Evolutionary conservation across 2,329 filamentous ascomycete species (phyloP), one percentile per base, ranked within the genome.

Genomic region (Pseudogymnoascus sp.): DNA sequence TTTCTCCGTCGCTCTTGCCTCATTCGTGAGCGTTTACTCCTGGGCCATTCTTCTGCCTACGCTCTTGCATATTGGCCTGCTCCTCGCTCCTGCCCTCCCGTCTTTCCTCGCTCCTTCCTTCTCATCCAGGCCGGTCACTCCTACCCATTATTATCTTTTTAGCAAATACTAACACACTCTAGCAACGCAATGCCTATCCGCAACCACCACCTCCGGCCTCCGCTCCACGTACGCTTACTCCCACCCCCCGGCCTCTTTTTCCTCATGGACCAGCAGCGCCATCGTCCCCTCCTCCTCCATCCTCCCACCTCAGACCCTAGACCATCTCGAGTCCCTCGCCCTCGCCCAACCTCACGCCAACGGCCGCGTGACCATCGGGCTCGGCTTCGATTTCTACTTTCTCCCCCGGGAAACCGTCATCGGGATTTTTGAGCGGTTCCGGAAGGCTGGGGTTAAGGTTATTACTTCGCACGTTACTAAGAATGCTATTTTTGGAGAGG

Each of bases 181-280:
- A 59, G 8, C 38, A 72, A 70, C 65, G 2, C 65, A 71, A 59
- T 69, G 72, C n/a, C 75, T 73, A 29, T 72, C 75, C 11, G 78
- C 75, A 23, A 74, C 77, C 4, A 67, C 74, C 2, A 70, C 76
- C 8, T 78, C 78, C 1, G 79, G 79, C 2, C 74, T 81, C 16
- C 75, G 80, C 4, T 76, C 77, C 6, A 69, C 80, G 5, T 81
- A 77, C 68, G 76, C 75, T 63, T 78, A 77, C 64, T 72, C 71
- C 8, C 12, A 23, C 21, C 74, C 75, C 1, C 73, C 72, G 1
- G 66, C 69, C 26, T 68, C 68, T 0, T 64, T 74, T 4, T 67
- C 69, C 16, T 69, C 71, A 12, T 74, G 71, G 70, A 65, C 66
- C 4, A 71, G 75, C 0, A 62, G 73, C 21, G 58, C 64, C 1